phyloP scores from a whole-genome alignment of 2,329 filamentous ascomycete species.

The Fusarium solani-melongenae region DNA sequence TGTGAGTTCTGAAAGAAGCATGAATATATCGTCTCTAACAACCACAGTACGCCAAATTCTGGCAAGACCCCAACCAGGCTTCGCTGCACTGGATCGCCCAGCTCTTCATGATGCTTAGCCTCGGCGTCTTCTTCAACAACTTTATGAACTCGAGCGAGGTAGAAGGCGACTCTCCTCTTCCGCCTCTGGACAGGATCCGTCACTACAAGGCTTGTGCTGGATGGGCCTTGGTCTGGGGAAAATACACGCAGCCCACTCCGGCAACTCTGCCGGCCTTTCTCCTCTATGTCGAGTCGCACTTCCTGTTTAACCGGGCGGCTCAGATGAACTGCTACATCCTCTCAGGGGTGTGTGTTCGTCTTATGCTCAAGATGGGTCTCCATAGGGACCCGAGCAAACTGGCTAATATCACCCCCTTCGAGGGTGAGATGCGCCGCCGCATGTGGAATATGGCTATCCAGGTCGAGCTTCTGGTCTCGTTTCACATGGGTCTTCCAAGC shows the following conservation, averaged over 20 bases:
- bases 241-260: slow-evolving; percentile 61
- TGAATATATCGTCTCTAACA: neutral
- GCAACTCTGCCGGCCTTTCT: slow-evolving; percentile 63
- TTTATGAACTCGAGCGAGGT: slow-evolving; percentile 58
- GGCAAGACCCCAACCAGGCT: slow-evolving; percentile 53
- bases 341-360: slow-evolving; percentile 60
- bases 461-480: slow-evolving; percentile 72
- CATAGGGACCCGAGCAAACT: slow-evolving; percentile 66
- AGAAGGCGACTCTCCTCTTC: slow-evolving; percentile 51
- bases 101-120: slow-evolving; percentile 59
- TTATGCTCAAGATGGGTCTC: slow-evolving; percentile 69
- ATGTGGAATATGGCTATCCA: slow-evolving; percentile 66
- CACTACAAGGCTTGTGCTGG: slow-evolving; percentile 61
- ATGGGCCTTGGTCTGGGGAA: slow-evolving; percentile 62
- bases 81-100: slow-evolving; percentile 62
- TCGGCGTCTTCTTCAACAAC: slow-evolving; percentile 58
- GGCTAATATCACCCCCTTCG: slow-evolving; percentile 61
- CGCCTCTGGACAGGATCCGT: slow-evolving; percentile 58
- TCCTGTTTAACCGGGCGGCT: slow-evolving; percentile 60
- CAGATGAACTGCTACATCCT: slow-evolving; percentile 67
- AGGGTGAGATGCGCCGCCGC: slow-evolving; percentile 65
- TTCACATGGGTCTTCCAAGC: slow-evolving; percentile 74
- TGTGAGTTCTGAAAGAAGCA: slow-evolving; percentile 42
- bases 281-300: slow-evolving; percentile 65
- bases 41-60: slow-evolving; percentile 61